Percentiles rank a stretch among this genome's conserved stretches.
Evolutionary conservation across 2,329 filamentous ascomycete genomes (phyloP).

Genomic region (Exophiala oligosperma): DNA sequence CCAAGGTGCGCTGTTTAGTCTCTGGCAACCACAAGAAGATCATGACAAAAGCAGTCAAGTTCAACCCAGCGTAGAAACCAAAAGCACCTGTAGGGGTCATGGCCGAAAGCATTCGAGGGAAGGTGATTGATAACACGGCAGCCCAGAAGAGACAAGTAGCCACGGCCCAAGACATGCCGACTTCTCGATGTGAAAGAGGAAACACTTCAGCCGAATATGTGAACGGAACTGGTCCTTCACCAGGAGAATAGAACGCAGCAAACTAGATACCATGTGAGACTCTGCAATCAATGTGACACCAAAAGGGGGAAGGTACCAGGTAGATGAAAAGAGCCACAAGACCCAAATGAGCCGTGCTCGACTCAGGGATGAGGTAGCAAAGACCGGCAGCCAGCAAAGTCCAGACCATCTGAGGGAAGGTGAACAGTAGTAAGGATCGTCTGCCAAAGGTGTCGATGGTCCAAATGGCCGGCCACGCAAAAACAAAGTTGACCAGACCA

Average conservation of each 20-base stretch:
- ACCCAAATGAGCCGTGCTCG: conserved; percentile 44
- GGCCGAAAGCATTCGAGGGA: conserved; percentile 24
- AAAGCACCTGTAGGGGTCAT: conserved; percentile 34
- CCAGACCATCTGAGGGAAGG: conserved; percentile 53
- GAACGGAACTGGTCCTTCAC: conserved; percentile 51
- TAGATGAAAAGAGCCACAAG: conserved; percentile 59
- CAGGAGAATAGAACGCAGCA: conserved; percentile 52
- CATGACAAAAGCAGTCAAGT: conserved; percentile 48
- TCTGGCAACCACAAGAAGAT: conserved; percentile 43
- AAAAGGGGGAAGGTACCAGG: conserved; percentile 31
- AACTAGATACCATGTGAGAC: conserved; percentile 34
- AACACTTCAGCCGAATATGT: conserved; percentile 53
- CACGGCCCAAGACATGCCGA: conserved; percentile 45
- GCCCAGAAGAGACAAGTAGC: conserved; percentile 51
- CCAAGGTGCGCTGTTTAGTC: conserved; percentile 29
- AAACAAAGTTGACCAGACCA: conserved; percentile 59
- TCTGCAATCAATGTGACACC: no score
- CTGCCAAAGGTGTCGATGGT: conserved; percentile 61
- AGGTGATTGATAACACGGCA: conserved; percentile 49
- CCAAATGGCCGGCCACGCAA: conserved; percentile 58
- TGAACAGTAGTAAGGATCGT: conserved; percentile 51
- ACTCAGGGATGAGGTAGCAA: conserved; percentile 51
- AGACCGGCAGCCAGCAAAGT: conserved; percentile 50
- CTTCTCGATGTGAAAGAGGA: conserved; percentile 51
- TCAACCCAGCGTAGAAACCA: conserved; percentile 49